phyloP scores from a whole-genome alignment of 768 basidiomycete genomes.

The Hypholoma sublateritium region DNA sequence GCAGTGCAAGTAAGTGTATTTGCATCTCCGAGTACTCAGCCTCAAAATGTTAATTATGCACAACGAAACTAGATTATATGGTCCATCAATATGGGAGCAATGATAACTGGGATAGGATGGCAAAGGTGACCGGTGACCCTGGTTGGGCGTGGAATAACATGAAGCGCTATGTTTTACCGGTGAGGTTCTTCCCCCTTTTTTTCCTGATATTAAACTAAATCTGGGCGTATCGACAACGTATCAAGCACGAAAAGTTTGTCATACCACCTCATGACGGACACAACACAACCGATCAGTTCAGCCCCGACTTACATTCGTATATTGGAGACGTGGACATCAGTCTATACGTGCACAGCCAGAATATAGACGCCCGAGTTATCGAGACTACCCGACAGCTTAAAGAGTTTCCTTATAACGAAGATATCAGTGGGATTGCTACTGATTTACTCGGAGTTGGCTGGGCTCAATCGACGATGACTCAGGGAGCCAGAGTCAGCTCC shows the following conservation, averaged over 20 bases:
- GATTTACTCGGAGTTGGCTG: constrained; percentile 12
- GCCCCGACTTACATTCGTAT: constrained; percentile 27
- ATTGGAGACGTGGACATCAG: constrained; percentile 24
- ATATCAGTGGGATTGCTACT: constrained; percentile 10
- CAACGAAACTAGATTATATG: constrained; percentile 27
- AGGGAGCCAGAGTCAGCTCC: constrained; percentile 14
- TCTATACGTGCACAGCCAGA: constrained; percentile 22
- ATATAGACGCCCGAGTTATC: constrained; percentile 26
- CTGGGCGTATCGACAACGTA: constrained; percentile 15
- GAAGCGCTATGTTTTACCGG: constrained; percentile 25
- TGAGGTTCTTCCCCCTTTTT: constrained; percentile 1
- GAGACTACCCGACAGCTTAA: constrained; percentile 23
- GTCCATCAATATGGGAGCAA: constrained; percentile 32
- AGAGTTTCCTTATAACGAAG: constrained; percentile 35
- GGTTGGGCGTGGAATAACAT: constrained; percentile 38
- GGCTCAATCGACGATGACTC: constrained; percentile 7
- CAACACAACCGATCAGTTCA: constrained; percentile 29
- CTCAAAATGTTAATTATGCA: not conserved
- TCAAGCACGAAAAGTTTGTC: constrained; percentile 30
- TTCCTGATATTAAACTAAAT: not conserved
- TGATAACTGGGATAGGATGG: constrained; percentile 37
- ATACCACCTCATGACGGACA: constrained; percentile 27
- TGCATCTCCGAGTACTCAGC: too few relatives aligned
- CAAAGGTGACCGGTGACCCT: constrained; percentile 28
- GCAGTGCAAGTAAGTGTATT: constrained; percentile 11